These are phyloP conservation scores for Colletotrichum lini DNA, from an alignment of 2,329 filamentous ascomycete genomes.

Conservation along the genomic window DNA sequence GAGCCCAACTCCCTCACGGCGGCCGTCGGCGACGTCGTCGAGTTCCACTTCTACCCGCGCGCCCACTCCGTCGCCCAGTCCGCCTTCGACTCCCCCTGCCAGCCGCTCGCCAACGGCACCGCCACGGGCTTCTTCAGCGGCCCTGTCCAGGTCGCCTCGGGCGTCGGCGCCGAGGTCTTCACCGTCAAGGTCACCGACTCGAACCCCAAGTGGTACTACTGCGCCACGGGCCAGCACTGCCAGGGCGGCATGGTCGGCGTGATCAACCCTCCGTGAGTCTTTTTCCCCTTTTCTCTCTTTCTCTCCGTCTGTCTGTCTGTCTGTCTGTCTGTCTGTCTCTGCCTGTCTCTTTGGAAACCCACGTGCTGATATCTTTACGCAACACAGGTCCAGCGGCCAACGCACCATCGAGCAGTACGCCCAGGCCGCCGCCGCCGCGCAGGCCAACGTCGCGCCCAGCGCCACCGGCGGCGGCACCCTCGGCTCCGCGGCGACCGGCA, in stretches of 20 bases:
- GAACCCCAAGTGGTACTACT: slow-evolving; percentile 76
- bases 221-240: slow-evolving; percentile 71
- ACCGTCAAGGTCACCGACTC: slow-evolving; percentile 53
- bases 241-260: slow-evolving; percentile 73
- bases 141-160: slow-evolving; percentile 52
- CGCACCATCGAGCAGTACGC: slow-evolving; percentile 30
- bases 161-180: slow-evolving; percentile 44
- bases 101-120: slow-evolving; percentile 61
- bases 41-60: slow-evolving; percentile 60
- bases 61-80: slow-evolving; percentile 76
- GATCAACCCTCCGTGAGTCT: slow-evolving; percentile 39
- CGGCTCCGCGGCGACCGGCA: slow-evolving; percentile 25
- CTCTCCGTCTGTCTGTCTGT: no score
- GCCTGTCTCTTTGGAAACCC: no score
- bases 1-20: slow-evolving; percentile 66
- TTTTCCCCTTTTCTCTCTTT: no score
- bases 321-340: no score
- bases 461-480: slow-evolving; percentile 38
- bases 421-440: slow-evolving; percentile 24
- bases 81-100: slow-evolving; percentile 71
- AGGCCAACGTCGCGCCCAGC: slow-evolving; percentile 38
- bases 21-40: slow-evolving; percentile 61
- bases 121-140: slow-evolving; percentile 65
- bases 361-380: no score
- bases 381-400: slow-evolving; percentile 4